Evolutionary conservation across 495 filamentous ascomycete species (phyloP), one percentile per base, ranked within the genome.

Genomic region (Hypoxylon lienhwacheense): DNA sequence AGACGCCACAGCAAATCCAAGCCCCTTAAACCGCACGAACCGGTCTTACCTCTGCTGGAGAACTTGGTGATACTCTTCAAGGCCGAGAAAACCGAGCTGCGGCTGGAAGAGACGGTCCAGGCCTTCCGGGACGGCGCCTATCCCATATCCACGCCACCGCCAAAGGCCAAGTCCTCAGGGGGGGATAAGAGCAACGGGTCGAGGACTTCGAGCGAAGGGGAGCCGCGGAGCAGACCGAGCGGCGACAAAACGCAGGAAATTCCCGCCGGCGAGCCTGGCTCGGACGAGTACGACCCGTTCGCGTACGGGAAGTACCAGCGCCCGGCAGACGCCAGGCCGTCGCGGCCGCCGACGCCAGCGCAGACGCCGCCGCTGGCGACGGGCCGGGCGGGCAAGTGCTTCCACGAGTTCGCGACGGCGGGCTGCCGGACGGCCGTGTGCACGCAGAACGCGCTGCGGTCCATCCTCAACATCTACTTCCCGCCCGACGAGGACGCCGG

Each of bases 31-130:
- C 44, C 65, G 0, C 63, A 68, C 19, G 61, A 70, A 19, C 48
- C 70, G 7, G 59, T 75, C 2, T 42, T 77, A 5, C 74, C 73
- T 3, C 59, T 75, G 51, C n/a, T 61, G 4, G 75, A 78, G 49
- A 66, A 78, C 41, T 46, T 76, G 11, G 68, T 77, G 2, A 55
- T 78, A 48, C 62, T 69, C 29, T 72, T 77, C 25, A 66, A 66
- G 12, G 56, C 54, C 1, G 63, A 66, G 6, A 47, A 64, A 7
- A 55, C 53, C 0, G 50, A 72, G 36, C 41, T 44, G 6, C 47
- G 42, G 2, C 53, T 75, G 3, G 64, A 72, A 12, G 57, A 51
- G 5, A 66, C 67, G 11, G 62, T 75, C 26, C 50, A 66, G 25
- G 57, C 63, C 8, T 66, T 73, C 36, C 55, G 48, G 20, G 53